phyloP scores from a whole-genome alignment of 2,329 filamentous ascomycete genomes.

The Cladorrhinum sp. region DNA sequence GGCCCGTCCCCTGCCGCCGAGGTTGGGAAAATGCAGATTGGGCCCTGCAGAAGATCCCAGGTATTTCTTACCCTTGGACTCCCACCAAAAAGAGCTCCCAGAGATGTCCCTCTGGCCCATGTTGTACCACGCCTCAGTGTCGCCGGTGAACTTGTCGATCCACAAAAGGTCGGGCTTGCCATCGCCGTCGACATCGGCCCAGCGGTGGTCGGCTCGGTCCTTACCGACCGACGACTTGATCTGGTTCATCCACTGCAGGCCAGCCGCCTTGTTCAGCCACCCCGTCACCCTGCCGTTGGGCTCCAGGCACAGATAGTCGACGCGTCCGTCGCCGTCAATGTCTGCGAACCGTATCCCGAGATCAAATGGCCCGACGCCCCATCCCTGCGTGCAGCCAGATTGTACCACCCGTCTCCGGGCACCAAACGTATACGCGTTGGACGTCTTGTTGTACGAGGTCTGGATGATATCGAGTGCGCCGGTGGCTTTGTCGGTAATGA shows the following conservation, averaged over 20 bases:
- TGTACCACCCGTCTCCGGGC: too few relatives aligned
- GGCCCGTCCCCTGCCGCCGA: constrained; percentile 29
- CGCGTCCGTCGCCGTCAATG: constrained; percentile 17
- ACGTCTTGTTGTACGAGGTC: constrained; percentile 8
- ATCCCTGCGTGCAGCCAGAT: too few relatives aligned
- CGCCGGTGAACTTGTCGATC: constrained; percentile 33
- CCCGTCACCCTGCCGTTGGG: constrained; percentile 11
- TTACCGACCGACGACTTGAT: constrained; percentile 30
- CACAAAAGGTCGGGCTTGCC: constrained; percentile 35
- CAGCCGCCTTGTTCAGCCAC: constrained; percentile 18
- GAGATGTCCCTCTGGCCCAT: constrained; percentile 16
- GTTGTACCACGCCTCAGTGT: constrained; percentile 32
- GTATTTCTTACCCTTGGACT: neutral
- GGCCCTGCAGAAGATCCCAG: constrained; percentile 15
- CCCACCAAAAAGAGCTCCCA: constrained; percentile 5
- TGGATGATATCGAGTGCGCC: neutral
- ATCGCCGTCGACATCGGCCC: constrained; percentile 39
- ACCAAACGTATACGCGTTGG: too few relatives aligned
- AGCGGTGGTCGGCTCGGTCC: constrained; percentile 38
- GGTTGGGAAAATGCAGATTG: constrained; percentile 27
- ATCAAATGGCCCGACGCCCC: constrained; percentile 2
- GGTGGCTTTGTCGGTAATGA: neutral
- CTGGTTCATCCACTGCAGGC: constrained; percentile 25
- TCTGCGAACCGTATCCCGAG: constrained; percentile 11
- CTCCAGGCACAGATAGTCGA: constrained; percentile 22